Conservation (phyloP, 768 basidiomycete species). For the Pleurotus tuoliensis region DNA sequence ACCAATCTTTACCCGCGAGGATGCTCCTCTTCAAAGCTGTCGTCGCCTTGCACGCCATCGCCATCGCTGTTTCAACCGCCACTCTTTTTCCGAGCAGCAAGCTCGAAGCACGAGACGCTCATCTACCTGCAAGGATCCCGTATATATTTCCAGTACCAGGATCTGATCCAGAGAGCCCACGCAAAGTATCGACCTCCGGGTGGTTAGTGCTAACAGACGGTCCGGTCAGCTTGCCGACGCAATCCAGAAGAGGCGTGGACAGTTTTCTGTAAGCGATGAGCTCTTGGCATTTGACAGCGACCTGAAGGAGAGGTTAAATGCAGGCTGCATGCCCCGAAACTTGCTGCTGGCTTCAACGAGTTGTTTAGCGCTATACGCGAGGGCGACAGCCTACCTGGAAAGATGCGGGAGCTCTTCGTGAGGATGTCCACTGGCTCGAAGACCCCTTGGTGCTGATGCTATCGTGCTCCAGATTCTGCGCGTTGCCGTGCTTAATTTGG, state of each 20-base stretch:
- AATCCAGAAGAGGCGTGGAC: slow-evolving; percentile 31
- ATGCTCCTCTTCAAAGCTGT: too few relatives aligned
- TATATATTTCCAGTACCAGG: slow-evolving; percentile 37
- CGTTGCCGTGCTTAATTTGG: slow-evolving; percentile 23
- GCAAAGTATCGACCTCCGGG: too few relatives aligned
- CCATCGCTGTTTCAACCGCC: background rate
- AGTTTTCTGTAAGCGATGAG: slow-evolving; percentile 27
- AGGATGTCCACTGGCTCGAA: background rate
- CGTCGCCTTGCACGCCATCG: background rate
- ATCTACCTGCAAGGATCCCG: slow-evolving; percentile 38
- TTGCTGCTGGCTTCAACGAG: slow-evolving; percentile 29
- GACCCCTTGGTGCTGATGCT: too few relatives aligned
- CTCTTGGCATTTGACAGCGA: too few relatives aligned
- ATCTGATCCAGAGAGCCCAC: slow-evolving; percentile 19
- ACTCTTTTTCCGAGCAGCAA: background rate
- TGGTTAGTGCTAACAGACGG: too few relatives aligned
- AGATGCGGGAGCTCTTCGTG: slow-evolving; percentile 34
- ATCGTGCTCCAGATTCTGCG: slow-evolving; percentile 19
- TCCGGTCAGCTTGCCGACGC: slow-evolving; percentile 30
- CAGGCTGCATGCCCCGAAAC: slow-evolving; percentile 24
- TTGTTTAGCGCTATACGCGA: slow-evolving; percentile 26
- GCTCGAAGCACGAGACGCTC: slow-evolving; percentile 25
- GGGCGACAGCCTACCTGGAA: slow-evolving; percentile 23
- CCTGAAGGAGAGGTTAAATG: background rate
- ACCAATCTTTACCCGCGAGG: too few relatives aligned